Evolutionary conservation across 495 filamentous ascomycete genomes (phyloP), one percentile per base, ranked within the genome.

Genomic region (Hypomontagnella monticulosa): DNA sequence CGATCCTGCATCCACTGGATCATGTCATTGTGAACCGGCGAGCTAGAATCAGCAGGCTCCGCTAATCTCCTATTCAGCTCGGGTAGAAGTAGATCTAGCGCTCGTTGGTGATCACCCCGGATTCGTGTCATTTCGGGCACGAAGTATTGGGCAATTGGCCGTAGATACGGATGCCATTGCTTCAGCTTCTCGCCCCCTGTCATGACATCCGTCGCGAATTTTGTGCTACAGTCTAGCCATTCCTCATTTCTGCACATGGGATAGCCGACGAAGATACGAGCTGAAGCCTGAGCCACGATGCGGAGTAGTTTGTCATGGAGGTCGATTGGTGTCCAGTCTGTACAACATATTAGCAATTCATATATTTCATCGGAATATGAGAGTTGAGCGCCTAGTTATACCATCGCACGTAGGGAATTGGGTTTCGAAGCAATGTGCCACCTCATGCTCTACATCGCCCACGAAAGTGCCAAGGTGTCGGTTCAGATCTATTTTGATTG

Each of bases 211-310:
- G 80, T 66, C 2, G 85, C 81, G 62, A 82, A 88, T 33, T 78
- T 80, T 49, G 84, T 80, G 1, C 82, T 80, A 14, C 82, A 76
- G 16, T 81, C 64, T 11, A 85, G 70, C 85, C 86, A 89, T 12
- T 84, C 78, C 36, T 81, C 70, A 43, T 87, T 73, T 8, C 83
- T 78, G 57, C 80, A 82, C 66, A 84, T 63, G 1, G 76, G 74
- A 36, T 75, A 71, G 32, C 85, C 85, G 18, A 86, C 73, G 47
- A 87, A 87, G 4, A 81, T 75, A 10, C 84, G 74, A 8, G 81
- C 80, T 2, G 83, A 84, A 19, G 85, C 36, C 14, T 81, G 79
- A 12, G 84, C 83, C 3, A 88, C 78, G 4, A 84, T 75, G 5
- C 75, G 70, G 1, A 78, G 70, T 10, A 81, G 36, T 11, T 65